Evolutionary conservation across 192 early-diverging fungal species (phyloP), one percentile per base, ranked within the genome.

Genomic region (Umbelopsis ramanniana): DNA sequence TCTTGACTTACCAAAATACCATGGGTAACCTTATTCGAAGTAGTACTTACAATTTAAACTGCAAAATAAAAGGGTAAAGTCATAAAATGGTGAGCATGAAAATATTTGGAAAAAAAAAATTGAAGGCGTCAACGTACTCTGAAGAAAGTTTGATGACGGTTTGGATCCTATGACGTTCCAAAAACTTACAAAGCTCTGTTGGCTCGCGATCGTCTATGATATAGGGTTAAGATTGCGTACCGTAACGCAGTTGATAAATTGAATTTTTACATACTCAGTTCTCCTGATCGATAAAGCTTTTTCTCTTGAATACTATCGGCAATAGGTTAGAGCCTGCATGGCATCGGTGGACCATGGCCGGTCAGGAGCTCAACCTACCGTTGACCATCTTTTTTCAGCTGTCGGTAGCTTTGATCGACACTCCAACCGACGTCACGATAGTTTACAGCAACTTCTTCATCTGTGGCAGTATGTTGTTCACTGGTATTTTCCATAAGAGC

Each of bases 361-460:
- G 29, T 29, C 3, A 29, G 29, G 29, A 26, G 6, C 10, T 57
- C 14, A 29, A 57, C 54, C 12, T 29, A 24, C 54, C 26, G 15
- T 57, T 21, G 26, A 10, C 23, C 26, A 12, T 15, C 23, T 7
- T 33, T 22, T 63, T 37, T 37, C 57, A 37, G 3, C 14, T 37
- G 26, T 22, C 2, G 10, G 14, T 29, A 63, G 33, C 26, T 37
- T 37, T 37, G 33, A 19, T 29, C n/a, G 11, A 35, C 57, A 17
- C 57, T 37, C 57, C 57, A 63, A 3, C 57, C 57, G 12, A 37
- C 57, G 5, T 37, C 57, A 35, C 57, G 26, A 63, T 63, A 63
- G 57, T 57, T 57, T 23, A 63, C 26, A 15, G 17, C 19, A 3
- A 63, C 57, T 1, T 53, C 19, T 8, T 57, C 54, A 14, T 57